Evolutionary conservation across 2,329 filamentous ascomycete genomes (phyloP).

Genomic region (Lecanicillium sp.): DNA sequence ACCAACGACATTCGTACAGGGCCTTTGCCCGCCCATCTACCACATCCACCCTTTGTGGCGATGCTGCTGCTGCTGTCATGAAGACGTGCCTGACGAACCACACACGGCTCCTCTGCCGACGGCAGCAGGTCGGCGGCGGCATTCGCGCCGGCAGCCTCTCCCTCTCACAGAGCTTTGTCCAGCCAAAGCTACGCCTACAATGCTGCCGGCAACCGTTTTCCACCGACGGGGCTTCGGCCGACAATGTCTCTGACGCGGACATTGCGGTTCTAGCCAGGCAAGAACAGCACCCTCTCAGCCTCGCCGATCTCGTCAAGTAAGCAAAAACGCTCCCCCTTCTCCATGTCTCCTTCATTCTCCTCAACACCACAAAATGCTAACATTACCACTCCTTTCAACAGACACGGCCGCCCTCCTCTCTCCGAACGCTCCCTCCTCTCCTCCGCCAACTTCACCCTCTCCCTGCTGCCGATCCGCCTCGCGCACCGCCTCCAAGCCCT

Average conservation of each 20-base stretch:
- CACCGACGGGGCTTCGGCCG: constrained; percentile 8
- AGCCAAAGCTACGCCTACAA: constrained; percentile 7
- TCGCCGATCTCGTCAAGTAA: constrained; percentile 84
- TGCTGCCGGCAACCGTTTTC: constrained; percentile 6
- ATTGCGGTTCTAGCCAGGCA: constrained; percentile 71
- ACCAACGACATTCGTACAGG: not conserved
- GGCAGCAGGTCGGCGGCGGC: not conserved
- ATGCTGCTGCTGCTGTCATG: constrained; percentile 18
- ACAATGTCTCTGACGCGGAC: constrained; percentile 58
- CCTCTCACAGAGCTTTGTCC: constrained; percentile 5
- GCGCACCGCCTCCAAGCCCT: constrained; percentile 91
- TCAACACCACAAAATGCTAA: constrained; percentile 2
- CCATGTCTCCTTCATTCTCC: too few relatives aligned
- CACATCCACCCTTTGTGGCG: not conserved
- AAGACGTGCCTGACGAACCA: constrained; percentile 9
- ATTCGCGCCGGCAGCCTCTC: not conserved
- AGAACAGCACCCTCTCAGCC: constrained; percentile 71
- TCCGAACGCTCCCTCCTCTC: constrained; percentile 72
- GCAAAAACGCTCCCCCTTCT: too few relatives aligned
- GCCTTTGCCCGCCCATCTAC: too few relatives aligned
- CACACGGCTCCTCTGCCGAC: constrained; percentile 8
- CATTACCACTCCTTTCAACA: constrained; percentile 17
- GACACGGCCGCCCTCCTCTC: constrained; percentile 75
- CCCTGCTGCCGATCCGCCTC: constrained; percentile 82
- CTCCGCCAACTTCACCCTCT: constrained; percentile 93